phyloP scores from a whole-genome alignment of 106 monocot species.

The Allium cepa region DNA sequence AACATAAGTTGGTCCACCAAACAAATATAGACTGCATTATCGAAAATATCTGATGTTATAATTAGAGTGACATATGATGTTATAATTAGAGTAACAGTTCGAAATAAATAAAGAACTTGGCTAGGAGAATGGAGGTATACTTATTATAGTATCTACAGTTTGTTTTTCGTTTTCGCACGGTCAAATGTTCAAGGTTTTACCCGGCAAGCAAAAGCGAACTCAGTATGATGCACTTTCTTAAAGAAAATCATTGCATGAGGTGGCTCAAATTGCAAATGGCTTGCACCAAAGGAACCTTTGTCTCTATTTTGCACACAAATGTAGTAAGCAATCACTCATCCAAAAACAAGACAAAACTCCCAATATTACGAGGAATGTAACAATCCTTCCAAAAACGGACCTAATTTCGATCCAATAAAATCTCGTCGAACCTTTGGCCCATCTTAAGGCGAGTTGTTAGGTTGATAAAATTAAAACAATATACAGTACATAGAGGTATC shows the following conservation, averaged over 20 bases:
- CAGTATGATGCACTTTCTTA: constrained; percentile 81
- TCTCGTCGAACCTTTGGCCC: too few species aligned
- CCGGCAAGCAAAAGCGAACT: constrained; percentile 63
- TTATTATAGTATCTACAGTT: constrained; percentile 68
- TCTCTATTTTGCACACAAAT: constrained; percentile 84
- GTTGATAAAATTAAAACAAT: too few species aligned
- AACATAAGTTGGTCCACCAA: constrained; percentile 37
- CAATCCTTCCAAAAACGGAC: too few species aligned
- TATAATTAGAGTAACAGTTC: constrained; percentile 21
- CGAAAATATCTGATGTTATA: too few species aligned
- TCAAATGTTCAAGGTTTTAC: constrained; percentile 79
- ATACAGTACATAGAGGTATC: too few species aligned
- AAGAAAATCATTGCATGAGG: constrained; percentile 81
- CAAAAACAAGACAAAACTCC: too few species aligned
- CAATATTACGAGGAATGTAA: too few species aligned
- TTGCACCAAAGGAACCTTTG: constrained; percentile 83
- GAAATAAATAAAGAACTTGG: constrained; percentile 84
- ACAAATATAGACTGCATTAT: constrained; percentile 12
- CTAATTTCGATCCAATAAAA: too few species aligned
- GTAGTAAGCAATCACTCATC: constrained; percentile 22
- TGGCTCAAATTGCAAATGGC: constrained; percentile 95
- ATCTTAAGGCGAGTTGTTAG: too few species aligned
- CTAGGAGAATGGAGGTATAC: constrained; percentile 81
- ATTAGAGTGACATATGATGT: too few species aligned
- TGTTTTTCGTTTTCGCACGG: constrained; percentile 75